Evolutionary conservation across 208 protist species (phyloP).

Genomic region (Acanthamoeba triangularis): DNA sequence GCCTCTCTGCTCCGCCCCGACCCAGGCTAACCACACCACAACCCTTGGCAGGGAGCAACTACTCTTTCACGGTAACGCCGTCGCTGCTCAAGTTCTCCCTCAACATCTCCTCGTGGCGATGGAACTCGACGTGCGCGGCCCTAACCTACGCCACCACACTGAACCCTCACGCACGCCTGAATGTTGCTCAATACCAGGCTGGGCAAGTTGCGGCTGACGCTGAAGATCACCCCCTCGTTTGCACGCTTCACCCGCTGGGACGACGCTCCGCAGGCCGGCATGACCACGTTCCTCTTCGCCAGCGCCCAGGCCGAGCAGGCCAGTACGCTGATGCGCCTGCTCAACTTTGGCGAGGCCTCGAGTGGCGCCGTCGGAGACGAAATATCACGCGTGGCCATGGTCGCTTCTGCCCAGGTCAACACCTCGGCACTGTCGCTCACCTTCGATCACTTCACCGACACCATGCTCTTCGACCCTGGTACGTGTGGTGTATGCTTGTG

Average conservation of each 20-base stretch:
- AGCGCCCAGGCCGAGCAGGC: background rate
- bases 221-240: background rate
- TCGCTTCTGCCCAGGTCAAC: background rate
- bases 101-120: background rate
- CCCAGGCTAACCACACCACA: too few species aligned
- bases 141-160: background rate
- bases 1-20: too few species aligned
- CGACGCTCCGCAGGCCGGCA: background rate
- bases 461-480: background rate
- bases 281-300: background rate
- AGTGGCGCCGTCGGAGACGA: background rate
- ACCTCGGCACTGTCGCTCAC: background rate
- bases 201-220: conserved; percentile 8
- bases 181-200: too few species aligned
- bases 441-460: background rate
- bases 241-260: background rate
- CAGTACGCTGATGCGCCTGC: background rate
- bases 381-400: background rate
- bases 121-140: background rate
- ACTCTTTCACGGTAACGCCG: background rate
- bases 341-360: background rate
- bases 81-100: background rate
- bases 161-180: background rate
- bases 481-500: background rate
- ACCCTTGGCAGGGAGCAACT: background rate